Evolutionary conservation across 139 green algal genomes (phyloP).

Genomic region (Gonium pectorale): DNA sequence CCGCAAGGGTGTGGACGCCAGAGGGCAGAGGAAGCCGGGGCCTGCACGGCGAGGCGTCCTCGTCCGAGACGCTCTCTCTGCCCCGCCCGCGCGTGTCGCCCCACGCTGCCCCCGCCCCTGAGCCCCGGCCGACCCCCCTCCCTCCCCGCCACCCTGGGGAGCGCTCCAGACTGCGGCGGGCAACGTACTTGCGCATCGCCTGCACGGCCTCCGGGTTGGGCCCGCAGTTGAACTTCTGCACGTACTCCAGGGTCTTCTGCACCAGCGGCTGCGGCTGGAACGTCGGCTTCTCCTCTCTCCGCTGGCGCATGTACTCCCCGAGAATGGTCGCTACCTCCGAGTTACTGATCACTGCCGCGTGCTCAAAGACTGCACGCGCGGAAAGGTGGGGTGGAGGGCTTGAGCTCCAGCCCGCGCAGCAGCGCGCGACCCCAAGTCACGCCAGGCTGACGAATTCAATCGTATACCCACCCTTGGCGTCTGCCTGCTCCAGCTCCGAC

Average conservation of each 20-base stretch:
- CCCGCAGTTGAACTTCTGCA: slow-evolving; percentile 47
- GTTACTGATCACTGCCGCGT: slow-evolving; percentile 32
- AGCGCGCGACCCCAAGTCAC: too few relatives aligned
- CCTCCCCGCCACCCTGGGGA: background rate
- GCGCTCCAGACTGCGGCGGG: too few relatives aligned
- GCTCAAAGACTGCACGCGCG: slow-evolving; percentile 13
- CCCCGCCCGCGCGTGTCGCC: too few relatives aligned
- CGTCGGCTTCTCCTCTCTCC: slow-evolving; percentile 20
- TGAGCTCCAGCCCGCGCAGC: too few relatives aligned
- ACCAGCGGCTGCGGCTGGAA: slow-evolving; percentile 42
- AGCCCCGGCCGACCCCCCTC: background rate
- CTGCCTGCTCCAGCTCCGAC: slow-evolving; percentile 20
- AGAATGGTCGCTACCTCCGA: slow-evolving; percentile 26
- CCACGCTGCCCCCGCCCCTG: too few relatives aligned
- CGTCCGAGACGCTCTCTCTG: too few relatives aligned
- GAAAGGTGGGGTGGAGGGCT: background rate
- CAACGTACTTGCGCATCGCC: slow-evolving; percentile 15
- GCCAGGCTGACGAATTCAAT: too few relatives aligned
- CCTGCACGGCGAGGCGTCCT: too few relatives aligned
- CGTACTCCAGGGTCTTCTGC: slow-evolving; percentile 39
- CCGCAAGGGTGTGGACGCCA: too few relatives aligned
- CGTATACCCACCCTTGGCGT: slow-evolving; percentile 15
- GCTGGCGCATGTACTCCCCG: slow-evolving; percentile 17
- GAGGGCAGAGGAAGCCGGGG: too few relatives aligned
- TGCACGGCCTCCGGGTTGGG: slow-evolving; percentile 36